These are phyloP conservation scores for Monosporascus sp. DNA, from an alignment of 2,329 filamentous ascomycete species.

Conservation along the genomic window DNA sequence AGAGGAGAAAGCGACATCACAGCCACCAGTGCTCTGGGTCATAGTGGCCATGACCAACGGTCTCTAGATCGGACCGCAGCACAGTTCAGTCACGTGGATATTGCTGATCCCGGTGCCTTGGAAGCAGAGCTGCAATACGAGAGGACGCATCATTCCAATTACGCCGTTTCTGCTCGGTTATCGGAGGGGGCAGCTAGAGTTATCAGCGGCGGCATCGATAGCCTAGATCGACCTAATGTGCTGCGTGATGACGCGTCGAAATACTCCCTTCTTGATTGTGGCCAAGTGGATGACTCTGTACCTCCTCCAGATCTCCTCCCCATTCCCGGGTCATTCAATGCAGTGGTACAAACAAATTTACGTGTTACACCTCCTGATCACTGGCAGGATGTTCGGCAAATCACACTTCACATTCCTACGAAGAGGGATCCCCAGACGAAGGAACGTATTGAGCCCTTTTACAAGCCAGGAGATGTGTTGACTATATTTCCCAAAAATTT, in stretches of 20 bases:
- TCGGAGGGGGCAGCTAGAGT: slow-evolving; percentile 14
- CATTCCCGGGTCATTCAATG: slow-evolving; percentile 50
- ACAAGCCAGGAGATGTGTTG: slow-evolving; percentile 71
- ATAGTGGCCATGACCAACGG: slow-evolving; percentile 4
- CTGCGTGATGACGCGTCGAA: slow-evolving; percentile 29
- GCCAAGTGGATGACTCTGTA: slow-evolving; percentile 4
- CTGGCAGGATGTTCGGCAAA: slow-evolving; percentile 88
- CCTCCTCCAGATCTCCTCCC: slow-evolving; percentile 40
- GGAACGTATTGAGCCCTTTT: slow-evolving; percentile 28
- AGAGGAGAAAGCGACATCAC: slow-evolving; percentile 1
- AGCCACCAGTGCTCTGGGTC: background rate
- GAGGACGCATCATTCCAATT: slow-evolving; percentile 8
- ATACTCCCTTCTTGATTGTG: slow-evolving; percentile 23
- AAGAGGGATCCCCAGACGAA: slow-evolving; percentile 6
- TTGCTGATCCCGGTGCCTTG: slow-evolving; percentile 7
- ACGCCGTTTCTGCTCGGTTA: slow-evolving; percentile 15
- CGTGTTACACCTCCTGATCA: slow-evolving; percentile 71
- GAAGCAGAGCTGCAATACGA: slow-evolving; percentile 17
- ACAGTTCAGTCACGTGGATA: slow-evolving; percentile 22
- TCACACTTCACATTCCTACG: slow-evolving; percentile 51
- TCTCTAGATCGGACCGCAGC: slow-evolving; percentile 19
- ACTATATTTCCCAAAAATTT: slow-evolving; percentile 87
- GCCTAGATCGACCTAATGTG: slow-evolving; percentile 30
- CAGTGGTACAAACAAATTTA: slow-evolving; percentile 58
- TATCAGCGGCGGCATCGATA: slow-evolving; percentile 16